Evolutionary conservation across 352 stramenopile genomes (phyloP), one percentile per base, ranked within the genome.

Genomic region (Bremia lactucae): DNA sequence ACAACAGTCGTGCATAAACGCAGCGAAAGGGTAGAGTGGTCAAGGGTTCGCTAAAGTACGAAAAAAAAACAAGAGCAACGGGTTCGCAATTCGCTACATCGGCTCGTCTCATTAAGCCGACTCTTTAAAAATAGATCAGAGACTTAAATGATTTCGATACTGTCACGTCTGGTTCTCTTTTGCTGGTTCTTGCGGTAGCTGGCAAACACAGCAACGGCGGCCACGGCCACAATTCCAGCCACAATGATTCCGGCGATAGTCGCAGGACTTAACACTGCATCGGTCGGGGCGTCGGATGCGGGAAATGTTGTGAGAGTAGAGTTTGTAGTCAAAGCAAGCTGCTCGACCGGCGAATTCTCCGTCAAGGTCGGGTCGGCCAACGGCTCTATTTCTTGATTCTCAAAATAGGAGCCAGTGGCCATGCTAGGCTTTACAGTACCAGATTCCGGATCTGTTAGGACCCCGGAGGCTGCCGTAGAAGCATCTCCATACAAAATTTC

Each of bases 181-280:
- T 77, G 52, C 61, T 87, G 72, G 51, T 87, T 85, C 63, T 83
- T 87, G 42, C 64, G 65, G 57, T 87, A 85, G 57, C 74, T 82
- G 14, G 71, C 47, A 33, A 82, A 75, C 23, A 79, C 64, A 24
- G 65, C 60, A 33, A 75, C 34, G 29, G 57, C 69, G 0, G 70
- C 72, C 22, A 84, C 49, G n/a, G 62, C 57, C 28, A 76, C 72
- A n/a, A 73, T 72, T 14, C 59, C 72, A 6, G 80, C 36, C 35
- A 84, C 72, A 37, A 82, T 66, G 2, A 68, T 59, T 19, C 71
- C 69, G 1, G 72, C 74, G 25, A 83, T 54, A 31, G 48, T 69
- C 11, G 70, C 59, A 20, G 72, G 53, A 18, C n/a, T n/a, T n/a
- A 72, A 83, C 24, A 85, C 36, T 4, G 19, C 16, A 4, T 36